A percentile compares a stretch with the other conserved stretches of the same genome.
Evolutionary conservation across 352 stramenopile species (phyloP).

Genomic region (Globisporangium solare): DNA sequence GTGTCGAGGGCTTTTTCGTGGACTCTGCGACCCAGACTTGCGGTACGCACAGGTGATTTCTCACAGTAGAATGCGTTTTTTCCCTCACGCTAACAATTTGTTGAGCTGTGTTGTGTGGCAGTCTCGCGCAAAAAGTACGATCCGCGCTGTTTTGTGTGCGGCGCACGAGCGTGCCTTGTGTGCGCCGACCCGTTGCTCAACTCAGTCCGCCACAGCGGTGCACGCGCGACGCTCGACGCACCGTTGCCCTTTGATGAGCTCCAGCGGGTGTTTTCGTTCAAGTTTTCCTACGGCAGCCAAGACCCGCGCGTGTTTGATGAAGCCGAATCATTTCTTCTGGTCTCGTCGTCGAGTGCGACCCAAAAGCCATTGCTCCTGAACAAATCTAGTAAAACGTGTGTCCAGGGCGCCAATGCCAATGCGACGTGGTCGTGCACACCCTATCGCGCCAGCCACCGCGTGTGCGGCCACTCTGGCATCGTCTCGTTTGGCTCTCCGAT

Average conservation of each 20-base stretch:
- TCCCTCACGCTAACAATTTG: too few relatives aligned
- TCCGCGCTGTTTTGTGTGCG: conserved; percentile 89
- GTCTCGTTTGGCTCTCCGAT: conserved; percentile 85
- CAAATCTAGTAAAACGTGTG: conserved; percentile 47
- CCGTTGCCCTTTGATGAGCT: conserved; percentile 87
- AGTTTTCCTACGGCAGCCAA: conserved; percentile 89
- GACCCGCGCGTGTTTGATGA: conserved; percentile 90
- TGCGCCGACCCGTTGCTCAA: conserved; percentile 90
- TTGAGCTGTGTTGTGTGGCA: conserved; percentile 12
- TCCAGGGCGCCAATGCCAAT: conserved; percentile 55
- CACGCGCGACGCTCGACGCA: conserved; percentile 45
- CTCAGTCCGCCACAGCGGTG: conserved; percentile 87
- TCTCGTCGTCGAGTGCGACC: conserved; percentile 12
- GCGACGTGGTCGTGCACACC: conserved; percentile 60
- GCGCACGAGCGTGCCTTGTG: conserved; percentile 63
- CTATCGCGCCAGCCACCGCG: conserved; percentile 57
- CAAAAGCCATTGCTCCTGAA: conserved; percentile 29
- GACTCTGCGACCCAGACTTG: conserved; percentile 62
- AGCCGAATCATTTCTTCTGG: conserved; percentile 77
- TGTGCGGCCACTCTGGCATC: conserved; percentile 89
- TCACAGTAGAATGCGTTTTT: too few relatives aligned
- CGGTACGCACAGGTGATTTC: conserved; percentile 18
- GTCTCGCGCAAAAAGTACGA: conserved; percentile 85
- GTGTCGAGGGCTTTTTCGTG: conserved; percentile 85
- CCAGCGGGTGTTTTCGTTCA: conserved; percentile 85